Percentiles rank a stretch among this genome's conserved stretches.
Evolutionary conservation across 257 asterid species (phyloP).

Genomic region (Ajuga chamaepitys): DNA sequence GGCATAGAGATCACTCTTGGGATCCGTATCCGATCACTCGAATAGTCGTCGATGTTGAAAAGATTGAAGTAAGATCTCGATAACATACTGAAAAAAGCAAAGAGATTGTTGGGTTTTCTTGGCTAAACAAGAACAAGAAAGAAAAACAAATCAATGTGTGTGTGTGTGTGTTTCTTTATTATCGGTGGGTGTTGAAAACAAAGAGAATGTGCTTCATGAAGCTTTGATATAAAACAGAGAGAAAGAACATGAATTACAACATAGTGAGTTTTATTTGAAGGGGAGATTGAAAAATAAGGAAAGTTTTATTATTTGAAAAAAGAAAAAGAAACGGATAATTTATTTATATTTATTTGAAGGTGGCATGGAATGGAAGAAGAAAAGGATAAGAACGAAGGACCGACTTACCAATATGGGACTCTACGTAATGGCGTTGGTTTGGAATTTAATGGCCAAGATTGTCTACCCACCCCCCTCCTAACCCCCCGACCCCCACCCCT

Average conservation of each 20-base stretch:
- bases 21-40: slow-evolving; percentile 57
- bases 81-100: slow-evolving; percentile 37
- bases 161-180: neutral
- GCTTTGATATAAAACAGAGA: neutral
- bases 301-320: neutral
- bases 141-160: slow-evolving; percentile 1
- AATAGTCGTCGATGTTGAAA: slow-evolving; percentile 53
- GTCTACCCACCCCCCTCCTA: neutral
- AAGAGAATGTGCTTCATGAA: slow-evolving; percentile 24
- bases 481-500: neutral
- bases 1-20: slow-evolving; percentile 67
- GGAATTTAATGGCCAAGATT: slow-evolving; percentile 29
- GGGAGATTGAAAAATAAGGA: neutral
- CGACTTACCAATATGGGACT: slow-evolving; percentile 48
- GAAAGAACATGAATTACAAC: neutral
- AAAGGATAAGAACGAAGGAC: slow-evolving; percentile 63
- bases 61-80: slow-evolving; percentile 82
- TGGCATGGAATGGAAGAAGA: slow-evolving; percentile 17
- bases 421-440: slow-evolving; percentile 26
- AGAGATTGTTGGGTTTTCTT: neutral
- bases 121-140: neutral
- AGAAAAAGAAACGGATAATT: slow-evolving; percentile 19
- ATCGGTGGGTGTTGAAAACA: slow-evolving; percentile 25
- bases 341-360: neutral
- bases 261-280: slow-evolving; percentile 8